Evolutionary conservation across 2,329 filamentous ascomycete genomes (phyloP), one percentile per base, ranked within the genome.

Genomic region (Sporothrix mexicana): DNA sequence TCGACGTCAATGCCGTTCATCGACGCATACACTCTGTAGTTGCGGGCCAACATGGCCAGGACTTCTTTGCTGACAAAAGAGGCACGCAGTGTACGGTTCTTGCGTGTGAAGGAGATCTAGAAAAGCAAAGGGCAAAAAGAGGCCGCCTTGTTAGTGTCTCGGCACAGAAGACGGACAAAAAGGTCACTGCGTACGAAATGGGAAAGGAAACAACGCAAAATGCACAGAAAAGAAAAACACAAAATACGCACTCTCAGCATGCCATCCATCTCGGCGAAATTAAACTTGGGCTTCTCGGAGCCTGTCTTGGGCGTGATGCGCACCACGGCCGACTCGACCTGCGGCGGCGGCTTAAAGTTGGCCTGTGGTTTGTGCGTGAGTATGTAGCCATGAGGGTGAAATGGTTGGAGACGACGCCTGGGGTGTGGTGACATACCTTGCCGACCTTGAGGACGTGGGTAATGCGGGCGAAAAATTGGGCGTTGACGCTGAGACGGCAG

Each of bases 191-290:
- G 17, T 17, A 47, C 17, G 49, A 55, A 43, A 95, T 0, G 41
- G 43, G 43, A 68, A 41, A 25, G 4, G 23, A 47, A 47, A 45
- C n/a, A 8, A 61, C 25, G 13, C 30, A 17, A n/a, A 9, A 7
- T 1, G 17, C 57, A 61, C 57, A 25, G 9, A 10, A 36, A 17
- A 15, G 30, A 51, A 30, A 53, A 49, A 41, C 3, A 25, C 5
- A 25, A 55, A 69, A 36, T 9, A 59, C 69, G 9, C 23, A 75
- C 74, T 51, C 93, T 86, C 74, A 98, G 82, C 79, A 98, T 86
- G 10, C 95, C 95, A 79, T 98, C 95, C 91, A 95, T 98, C 81
- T 98, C 96, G 70, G 97, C 94, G 82, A 95, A 98, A 80, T 90
- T 93, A 76, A 98, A 95, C 77, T 94, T 91, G 70, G 95, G 95